These are phyloP conservation scores for Epithele typhae DNA, from an alignment of 768 basidiomycete species.

Conservation along the genomic window DNA sequence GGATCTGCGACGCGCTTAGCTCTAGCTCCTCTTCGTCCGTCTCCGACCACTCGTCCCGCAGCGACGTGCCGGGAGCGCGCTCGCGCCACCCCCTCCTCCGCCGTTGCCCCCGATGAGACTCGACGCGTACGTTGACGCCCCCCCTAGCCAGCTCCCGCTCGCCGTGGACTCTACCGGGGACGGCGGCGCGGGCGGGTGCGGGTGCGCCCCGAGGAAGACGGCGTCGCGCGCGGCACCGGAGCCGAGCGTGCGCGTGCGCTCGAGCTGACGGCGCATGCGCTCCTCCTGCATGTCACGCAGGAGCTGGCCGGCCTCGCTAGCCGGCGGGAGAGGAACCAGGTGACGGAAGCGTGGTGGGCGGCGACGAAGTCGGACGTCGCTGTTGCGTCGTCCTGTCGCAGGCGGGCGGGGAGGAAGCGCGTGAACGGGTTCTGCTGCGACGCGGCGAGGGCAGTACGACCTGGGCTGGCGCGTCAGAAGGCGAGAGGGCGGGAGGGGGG, in stretches of 20 bases:
- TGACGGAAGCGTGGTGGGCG: slow-evolving; percentile 91
- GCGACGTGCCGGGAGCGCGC: too few species aligned
- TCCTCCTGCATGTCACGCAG: slow-evolving; percentile 94
- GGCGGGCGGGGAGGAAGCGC: slow-evolving; percentile 66
- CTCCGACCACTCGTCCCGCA: slow-evolving; percentile 48
- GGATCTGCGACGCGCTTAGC: slow-evolving; percentile 81
- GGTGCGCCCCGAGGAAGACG: slow-evolving; percentile 33
- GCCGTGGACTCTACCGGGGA: slow-evolving; percentile 18
- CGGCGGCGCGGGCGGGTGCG: slow-evolving; percentile 4
- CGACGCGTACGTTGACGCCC: slow-evolving; percentile 48
- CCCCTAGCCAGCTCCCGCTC: slow-evolving; percentile 57
- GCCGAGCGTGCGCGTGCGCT: slow-evolving; percentile 79
- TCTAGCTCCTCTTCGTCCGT: slow-evolving; percentile 68
- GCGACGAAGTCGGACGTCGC: slow-evolving; percentile 69
- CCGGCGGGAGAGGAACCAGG: slow-evolving; percentile 84
- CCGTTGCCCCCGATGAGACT: slow-evolving; percentile 25
- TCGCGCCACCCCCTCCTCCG: too few species aligned
- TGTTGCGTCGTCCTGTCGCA: slow-evolving; percentile 52
- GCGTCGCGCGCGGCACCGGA: slow-evolving; percentile 70
- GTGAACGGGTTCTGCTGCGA: slow-evolving; percentile 61
- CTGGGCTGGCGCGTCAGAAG: slow-evolving; percentile 30
- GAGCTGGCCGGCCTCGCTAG: slow-evolving; percentile 71
- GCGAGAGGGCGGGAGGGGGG: not conserved
- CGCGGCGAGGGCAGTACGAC: slow-evolving; percentile 61
- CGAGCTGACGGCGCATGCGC: slow-evolving; percentile 81